Conservation (phyloP, 345 rosid genomes). For the Mercurialis annua region DNA sequence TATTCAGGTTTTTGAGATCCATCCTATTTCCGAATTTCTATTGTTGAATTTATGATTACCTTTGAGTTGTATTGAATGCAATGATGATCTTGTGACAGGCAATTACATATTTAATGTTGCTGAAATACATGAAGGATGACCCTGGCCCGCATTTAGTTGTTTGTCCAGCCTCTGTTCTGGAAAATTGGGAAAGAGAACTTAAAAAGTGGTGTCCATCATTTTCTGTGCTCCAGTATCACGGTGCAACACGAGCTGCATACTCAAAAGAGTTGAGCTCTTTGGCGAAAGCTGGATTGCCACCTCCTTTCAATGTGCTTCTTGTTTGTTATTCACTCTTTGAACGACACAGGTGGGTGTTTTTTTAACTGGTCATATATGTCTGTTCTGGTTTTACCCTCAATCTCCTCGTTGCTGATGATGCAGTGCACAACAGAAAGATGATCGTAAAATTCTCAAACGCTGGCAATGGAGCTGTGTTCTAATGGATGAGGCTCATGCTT, state of each 20-base stretch:
- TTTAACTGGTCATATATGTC: slow-evolving; percentile 10
- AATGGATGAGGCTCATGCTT: slow-evolving; percentile 99
- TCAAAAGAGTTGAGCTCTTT: slow-evolving; percentile 74
- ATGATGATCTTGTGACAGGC: slow-evolving; percentile 50
- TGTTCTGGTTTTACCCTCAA: slow-evolving; percentile 4
- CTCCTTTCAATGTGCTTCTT: slow-evolving; percentile 87
- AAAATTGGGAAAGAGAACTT: slow-evolving; percentile 98
- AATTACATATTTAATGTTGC: slow-evolving; percentile 74
- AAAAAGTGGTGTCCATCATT: slow-evolving; percentile 98
- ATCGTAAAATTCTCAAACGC: slow-evolving; percentile 77
- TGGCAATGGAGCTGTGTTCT: slow-evolving; percentile 98
- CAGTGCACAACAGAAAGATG: slow-evolving; percentile 97
- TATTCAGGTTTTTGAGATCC: slow-evolving; percentile 61
- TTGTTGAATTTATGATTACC: not conserved
- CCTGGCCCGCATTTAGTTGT: slow-evolving; percentile 97
- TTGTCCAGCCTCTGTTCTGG: slow-evolving; percentile 96
- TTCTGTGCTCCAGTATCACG: slow-evolving; percentile 82
- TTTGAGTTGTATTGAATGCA: not conserved
- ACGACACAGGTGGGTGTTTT: slow-evolving; percentile 72
- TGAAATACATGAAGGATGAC: slow-evolving; percentile 70
- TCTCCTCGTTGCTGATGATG: slow-evolving; percentile 26
- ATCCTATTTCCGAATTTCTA: slow-evolving; percentile 8
- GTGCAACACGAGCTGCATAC: slow-evolving; percentile 70
- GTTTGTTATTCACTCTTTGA: slow-evolving; percentile 96
- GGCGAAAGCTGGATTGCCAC: slow-evolving; percentile 80